Evolutionary conservation across 2,329 filamentous ascomycete species (phyloP), one percentile per base, ranked within the genome.

Genomic region (Fusarium compactum): DNA sequence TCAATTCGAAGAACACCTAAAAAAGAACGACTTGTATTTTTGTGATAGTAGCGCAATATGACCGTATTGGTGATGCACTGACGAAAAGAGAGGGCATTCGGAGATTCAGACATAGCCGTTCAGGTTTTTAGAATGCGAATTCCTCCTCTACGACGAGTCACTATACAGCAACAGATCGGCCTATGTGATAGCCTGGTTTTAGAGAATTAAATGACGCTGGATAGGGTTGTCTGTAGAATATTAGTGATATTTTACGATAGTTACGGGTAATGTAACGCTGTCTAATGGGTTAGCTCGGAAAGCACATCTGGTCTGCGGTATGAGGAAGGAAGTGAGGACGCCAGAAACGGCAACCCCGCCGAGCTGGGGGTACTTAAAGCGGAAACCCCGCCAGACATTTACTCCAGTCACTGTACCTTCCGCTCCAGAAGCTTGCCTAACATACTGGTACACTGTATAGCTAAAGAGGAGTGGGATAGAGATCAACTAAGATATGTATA

Each of bases 31-130:
- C 9, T n/a, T 3, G 16, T n/a, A n/a, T n/a, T 4, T 38, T 10
- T n/a, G 3, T 6, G 9, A 6, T 38, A 3, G 1, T 3, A 6
- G 16, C 34, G 1, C 16, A 38, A 38, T 11, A 9, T 11, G 9
- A 38, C 1, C 16, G 16, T 9, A 16, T n/a, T 6, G 18, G n/a
- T 38, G 9, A 11, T n/a, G 34, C 10, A 11, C 9, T 3, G 9
- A 34, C 5, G 9, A 9, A 34, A 34, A 34, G 9, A 10, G 16
- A 34, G 32, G 32, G 9, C 16, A 38, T 38, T 18, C 16, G 6
- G 16, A 11, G 32, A 38, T 18, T 6, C 16, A n/a, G 32, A 18
- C 32, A 4, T 11, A 18, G 1, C 16, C 32, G 16, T 38, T 11
- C 9, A n/a, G 18, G n/a, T 11, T 38, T n/a, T 38, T n/a, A 6